These are phyloP conservation scores for Nowakowskiella sp. DNA, from an alignment of 192 early-diverging fungal genomes.

Conservation along the genomic window DNA sequence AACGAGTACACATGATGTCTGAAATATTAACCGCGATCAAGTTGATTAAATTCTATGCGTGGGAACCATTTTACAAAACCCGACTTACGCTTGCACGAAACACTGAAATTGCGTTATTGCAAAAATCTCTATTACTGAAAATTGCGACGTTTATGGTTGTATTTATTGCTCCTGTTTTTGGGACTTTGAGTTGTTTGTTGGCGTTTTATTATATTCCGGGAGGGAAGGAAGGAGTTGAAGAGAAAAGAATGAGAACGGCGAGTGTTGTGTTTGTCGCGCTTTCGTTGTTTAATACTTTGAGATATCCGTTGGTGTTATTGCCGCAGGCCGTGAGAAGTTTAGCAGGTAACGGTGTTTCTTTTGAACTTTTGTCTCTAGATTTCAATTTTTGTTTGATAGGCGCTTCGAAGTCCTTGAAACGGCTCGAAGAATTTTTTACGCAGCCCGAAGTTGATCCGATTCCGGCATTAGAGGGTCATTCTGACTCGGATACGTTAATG, in stretches of 20 bases:
- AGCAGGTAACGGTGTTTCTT: slow-evolving; percentile 17
- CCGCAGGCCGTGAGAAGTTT: slow-evolving; percentile 54
- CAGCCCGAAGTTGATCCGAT: slow-evolving; percentile 50
- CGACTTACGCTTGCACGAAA: slow-evolving; percentile 40
- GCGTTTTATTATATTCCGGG: slow-evolving; percentile 9
- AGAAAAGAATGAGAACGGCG: slow-evolving; percentile 19
- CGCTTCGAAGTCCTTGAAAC: slow-evolving; percentile 43
- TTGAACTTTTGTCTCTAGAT: slow-evolving; percentile 9
- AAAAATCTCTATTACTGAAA: slow-evolving; percentile 43
- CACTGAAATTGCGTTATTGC: slow-evolving; percentile 45
- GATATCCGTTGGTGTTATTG: slow-evolving; percentile 60
- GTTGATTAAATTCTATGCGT: slow-evolving; percentile 73
- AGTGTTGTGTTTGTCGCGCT: slow-evolving; percentile 50
- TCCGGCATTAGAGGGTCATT: neutral
- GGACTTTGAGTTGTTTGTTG: slow-evolving; percentile 29
- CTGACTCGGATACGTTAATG: slow-evolving; percentile 18
- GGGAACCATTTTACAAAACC: slow-evolving; percentile 55
- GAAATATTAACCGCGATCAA: slow-evolving; percentile 69
- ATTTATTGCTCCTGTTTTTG: slow-evolving; percentile 55
- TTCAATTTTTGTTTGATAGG: slow-evolving; percentile 24
- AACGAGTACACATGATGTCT: slow-evolving; percentile 64
- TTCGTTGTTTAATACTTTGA: slow-evolving; percentile 62
- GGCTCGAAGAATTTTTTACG: slow-evolving; percentile 50
- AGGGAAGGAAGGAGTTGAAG: neutral
- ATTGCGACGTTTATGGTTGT: slow-evolving; percentile 51